Conservation (phyloP, 106 monocot species). For the Dioscorea dumetorum region DNA sequence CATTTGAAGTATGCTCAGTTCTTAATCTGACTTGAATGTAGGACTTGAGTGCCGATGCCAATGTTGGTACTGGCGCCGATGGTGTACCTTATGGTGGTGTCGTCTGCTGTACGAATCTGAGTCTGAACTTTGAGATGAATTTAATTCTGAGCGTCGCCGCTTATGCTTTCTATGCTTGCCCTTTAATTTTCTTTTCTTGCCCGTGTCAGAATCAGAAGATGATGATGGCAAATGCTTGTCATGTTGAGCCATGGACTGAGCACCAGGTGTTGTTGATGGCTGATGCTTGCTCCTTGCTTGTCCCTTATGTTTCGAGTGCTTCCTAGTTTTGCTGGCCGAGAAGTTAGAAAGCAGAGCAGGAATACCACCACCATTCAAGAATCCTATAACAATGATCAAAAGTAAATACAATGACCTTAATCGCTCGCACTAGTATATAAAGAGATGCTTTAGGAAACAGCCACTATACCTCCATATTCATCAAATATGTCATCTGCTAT, state of each 20-base stretch:
- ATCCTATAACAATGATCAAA: constrained; percentile 31
- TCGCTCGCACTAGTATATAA: background rate
- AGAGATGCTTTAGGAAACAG: background rate
- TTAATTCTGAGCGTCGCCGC: constrained; percentile 3
- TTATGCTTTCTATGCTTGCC: constrained; percentile 6
- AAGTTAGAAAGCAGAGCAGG: constrained; percentile 59
- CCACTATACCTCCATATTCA: constrained; percentile 87
- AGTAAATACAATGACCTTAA: background rate
- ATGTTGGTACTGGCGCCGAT: background rate
- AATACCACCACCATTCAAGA: constrained; percentile 72
- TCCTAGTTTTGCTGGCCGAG: constrained; percentile 38
- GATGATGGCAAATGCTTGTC: constrained; percentile 6
- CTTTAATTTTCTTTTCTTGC: constrained; percentile 15
- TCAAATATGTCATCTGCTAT: constrained; percentile 96
- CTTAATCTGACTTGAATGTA: no score
- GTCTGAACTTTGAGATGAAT: constrained; percentile 10
- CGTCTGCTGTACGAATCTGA: background rate
- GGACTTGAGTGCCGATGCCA: no score
- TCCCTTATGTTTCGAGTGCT: constrained; percentile 23
- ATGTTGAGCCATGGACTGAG: background rate
- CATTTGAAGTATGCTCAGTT: no score
- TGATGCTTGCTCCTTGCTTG: constrained; percentile 11
- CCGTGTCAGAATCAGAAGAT: constrained; percentile 25
- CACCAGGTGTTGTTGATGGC: background rate
- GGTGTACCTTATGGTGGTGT: background rate